A percentile compares a stretch with the other conserved stretches of the same genome.
Evolutionary conservation across 805 yeast species (phyloP).

Genomic region (Ogataea parapolymorpha): DNA sequence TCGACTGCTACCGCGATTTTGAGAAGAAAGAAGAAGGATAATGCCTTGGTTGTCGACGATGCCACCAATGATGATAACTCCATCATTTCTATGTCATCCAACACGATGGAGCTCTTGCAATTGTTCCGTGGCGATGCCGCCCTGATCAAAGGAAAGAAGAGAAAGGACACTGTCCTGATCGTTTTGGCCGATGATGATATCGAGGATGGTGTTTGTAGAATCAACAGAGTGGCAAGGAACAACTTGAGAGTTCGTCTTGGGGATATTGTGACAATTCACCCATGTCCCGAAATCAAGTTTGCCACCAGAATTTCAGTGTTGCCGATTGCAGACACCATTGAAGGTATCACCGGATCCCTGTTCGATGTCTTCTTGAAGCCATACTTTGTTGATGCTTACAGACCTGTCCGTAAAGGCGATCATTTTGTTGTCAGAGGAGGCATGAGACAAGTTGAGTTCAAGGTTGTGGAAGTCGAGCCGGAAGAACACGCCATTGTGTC

Average conservation of each 20-base stretch:
- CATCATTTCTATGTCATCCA: conserved; percentile 89
- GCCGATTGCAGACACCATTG: conserved; percentile 97
- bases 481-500: conserved; percentile 97
- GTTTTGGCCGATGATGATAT: conserved; percentile 95
- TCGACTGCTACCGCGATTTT: conserved; percentile 93
- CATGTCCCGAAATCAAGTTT: conserved; percentile 97
- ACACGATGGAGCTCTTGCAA: conserved; percentile 92
- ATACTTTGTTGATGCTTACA: conserved; percentile 96
- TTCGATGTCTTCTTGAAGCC: conserved; percentile 97
- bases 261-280: conserved; percentile 85
- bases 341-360: conserved; percentile 94
- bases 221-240: conserved; percentile 94
- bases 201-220: conserved; percentile 91
- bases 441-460: conserved; percentile 98
- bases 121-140: conserved; percentile 98
- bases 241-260: conserved; percentile 92
- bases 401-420: conserved; percentile 98
- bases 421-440: conserved; percentile 96
- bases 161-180: conserved; percentile 94
- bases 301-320: conserved; percentile 91
- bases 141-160: conserved; percentile 93
- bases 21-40: conserved; percentile 96
- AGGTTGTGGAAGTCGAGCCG: conserved; percentile 97
- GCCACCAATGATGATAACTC: conserved; percentile 97
- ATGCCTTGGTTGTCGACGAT: conserved; percentile 90